Evolutionary conservation across 163 green algal species (phyloP), one percentile per base, ranked within the genome.

Genomic region (Scenedesmus sp.): DNA sequence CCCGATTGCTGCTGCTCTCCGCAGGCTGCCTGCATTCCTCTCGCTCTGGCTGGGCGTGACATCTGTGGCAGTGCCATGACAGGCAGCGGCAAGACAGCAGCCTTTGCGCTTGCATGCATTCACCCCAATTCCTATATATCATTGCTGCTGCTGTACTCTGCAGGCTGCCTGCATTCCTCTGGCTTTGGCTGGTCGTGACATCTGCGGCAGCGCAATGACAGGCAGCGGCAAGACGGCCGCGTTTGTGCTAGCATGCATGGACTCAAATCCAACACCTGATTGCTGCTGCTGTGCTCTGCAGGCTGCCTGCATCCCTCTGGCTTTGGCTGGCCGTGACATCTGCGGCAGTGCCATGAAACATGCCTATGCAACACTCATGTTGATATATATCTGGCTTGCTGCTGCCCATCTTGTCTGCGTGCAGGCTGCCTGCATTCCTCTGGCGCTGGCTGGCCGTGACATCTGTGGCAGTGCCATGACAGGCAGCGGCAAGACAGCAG

Each of bases 31-130:
- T 46, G 34, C 34, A 46, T 46, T 46, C 34, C 34, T 46, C 34
- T 46, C 34, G 34, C 34, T 46, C 57, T 87, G 3, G 59, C 82
- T 15, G 87, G 98, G 52, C 94, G 98, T 7, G 98, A 99, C 95
- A 98, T 99, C 67, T 99, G 97, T 92, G 34, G 34, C 34, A 46
- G 34, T 46, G 34, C 34, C 34, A 46, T 46, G 34, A 46, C 34
- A 46, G 98, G 97, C 81, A 98, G 94, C 67, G 98, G 97, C 91
- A 99, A 99, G 95, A 99, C 98, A 13, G 98, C 98, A 12, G 98
- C 98, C 62, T 70, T 70, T 12, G 62, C 62, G 13, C 13, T 70
- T 70, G 62, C 34, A 46, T 46, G 34, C 34, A 46, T 46, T 46
- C 34, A 0, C 34, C 34, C 34, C 34, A 46, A 46, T 46, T 46